Evolutionary conservation across 192 early-diverging fungal genomes (phyloP).

Genomic region (Mycoemilia scoparia): DNA sequence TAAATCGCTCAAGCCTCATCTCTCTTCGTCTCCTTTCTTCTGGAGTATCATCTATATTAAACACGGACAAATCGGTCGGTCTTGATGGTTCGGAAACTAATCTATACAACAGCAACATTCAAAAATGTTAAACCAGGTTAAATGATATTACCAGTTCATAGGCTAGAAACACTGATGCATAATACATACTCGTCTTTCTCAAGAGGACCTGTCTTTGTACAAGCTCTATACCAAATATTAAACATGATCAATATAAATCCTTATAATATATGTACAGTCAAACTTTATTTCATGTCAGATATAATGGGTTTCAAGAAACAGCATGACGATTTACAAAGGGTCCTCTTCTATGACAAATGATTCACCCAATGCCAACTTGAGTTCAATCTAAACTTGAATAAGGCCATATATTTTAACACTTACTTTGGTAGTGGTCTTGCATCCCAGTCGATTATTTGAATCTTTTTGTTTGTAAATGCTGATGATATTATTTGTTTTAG

Average conservation of each 20-base stretch:
- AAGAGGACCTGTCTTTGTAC: too few relatives aligned
- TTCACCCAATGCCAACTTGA: background rate
- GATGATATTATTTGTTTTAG: constrained; percentile 24
- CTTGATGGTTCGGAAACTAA: too few relatives aligned
- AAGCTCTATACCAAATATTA: too few relatives aligned
- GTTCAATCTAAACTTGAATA: constrained; percentile 18
- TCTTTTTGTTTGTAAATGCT: constrained; percentile 20
- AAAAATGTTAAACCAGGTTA: too few relatives aligned
- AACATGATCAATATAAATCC: too few relatives aligned
- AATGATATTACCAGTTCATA: too few relatives aligned
- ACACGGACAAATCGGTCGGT: too few relatives aligned
- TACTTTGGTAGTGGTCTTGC: constrained; percentile 19
- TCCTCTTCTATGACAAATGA: constrained; percentile 5
- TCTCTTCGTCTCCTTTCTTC: constrained; percentile 11
- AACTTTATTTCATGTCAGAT: constrained; percentile 20
- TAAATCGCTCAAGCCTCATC: constrained; percentile 13
- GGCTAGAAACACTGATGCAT: too few relatives aligned
- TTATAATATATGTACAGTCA: constrained; percentile 19
- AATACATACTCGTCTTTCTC: too few relatives aligned
- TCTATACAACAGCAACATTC: too few relatives aligned
- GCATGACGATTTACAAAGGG: constrained; percentile 3
- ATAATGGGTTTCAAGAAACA: constrained; percentile 10
- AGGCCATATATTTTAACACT: too few relatives aligned
- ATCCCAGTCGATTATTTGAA: constrained; percentile 17
- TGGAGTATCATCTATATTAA: too few relatives aligned